Base-by-base conservation (phyloP, 1,284 basidiomycete species). In the Hortiboletus rubellus region DNA sequence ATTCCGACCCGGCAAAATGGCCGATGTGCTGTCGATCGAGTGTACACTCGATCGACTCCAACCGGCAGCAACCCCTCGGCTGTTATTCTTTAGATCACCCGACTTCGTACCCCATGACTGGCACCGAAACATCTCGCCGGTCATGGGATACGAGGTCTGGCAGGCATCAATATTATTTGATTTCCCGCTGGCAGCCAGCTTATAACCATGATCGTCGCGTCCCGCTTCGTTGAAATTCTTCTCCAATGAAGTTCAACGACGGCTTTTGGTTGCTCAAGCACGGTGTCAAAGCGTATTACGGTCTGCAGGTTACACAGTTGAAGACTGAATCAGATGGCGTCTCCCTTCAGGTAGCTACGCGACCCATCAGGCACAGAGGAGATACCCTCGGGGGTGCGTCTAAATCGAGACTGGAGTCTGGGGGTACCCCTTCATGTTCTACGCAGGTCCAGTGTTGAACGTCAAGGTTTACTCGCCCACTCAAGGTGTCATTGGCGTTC, bases 221-320 rank as follows among this genome's bases (percentile, higher is more conserved):
- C 41, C 43, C n/a, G 34, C 38, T 24, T 17, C 24, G 17, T 43
- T n/a, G 14, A 22, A 24, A 36, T 46, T 50, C 45, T 15, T 34
- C 36, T 50, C 42, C 33, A 54, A 81, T 80, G 78, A 80, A 75
- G 63, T 80, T 80, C 66, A 79, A 77, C 73, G 84, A 90, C 74
- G 86, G 87, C 22, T 85, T 89, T 60, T 87, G 85, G 85, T 75
- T 85, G 27, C 72, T 88, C 62, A 84, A 86, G 62, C 79, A 82
- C 57, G 85, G 83, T 46, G 82, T 88, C 52, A 87, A 85, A 66
- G 76, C 83, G 4, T 79, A 76, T 62, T 82, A 82, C 61, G 84
- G 80, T 38, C 72, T 86, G 27, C 80, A 85, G 64, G 81, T 82
- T 51, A 77, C 80, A 30, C 76, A 82, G 55, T 70, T 72, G 10